phyloP scores from a whole-genome alignment of 1,284 basidiomycete species.

The Tilletia setariae region DNA sequence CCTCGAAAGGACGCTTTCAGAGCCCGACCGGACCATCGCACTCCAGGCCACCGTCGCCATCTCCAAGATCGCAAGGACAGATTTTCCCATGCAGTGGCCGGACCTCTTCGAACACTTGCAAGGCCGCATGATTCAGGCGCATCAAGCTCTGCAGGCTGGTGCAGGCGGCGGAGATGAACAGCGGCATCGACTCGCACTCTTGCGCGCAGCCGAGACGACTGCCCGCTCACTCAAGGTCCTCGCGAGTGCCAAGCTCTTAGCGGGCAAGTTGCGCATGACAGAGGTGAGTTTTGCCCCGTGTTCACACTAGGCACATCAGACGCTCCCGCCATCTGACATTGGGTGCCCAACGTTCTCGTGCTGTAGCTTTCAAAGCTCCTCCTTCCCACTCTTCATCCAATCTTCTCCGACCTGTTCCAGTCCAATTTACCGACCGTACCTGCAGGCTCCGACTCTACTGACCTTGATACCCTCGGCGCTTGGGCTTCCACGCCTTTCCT shows the following conservation, averaged over 20 bases:
- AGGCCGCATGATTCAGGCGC: slow-evolving; percentile 40
- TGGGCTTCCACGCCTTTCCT: slow-evolving; percentile 39
- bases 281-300: slow-evolving; percentile 34
- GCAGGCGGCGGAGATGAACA: slow-evolving; percentile 19
- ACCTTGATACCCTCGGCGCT: slow-evolving; percentile 25
- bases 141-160: slow-evolving; percentile 20
- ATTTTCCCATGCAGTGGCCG: slow-evolving; percentile 50
- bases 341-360: neutral
- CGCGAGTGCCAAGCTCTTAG: slow-evolving; percentile 42
- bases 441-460: slow-evolving; percentile 17
- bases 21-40: slow-evolving; percentile 43
- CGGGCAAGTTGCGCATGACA: slow-evolving; percentile 52
- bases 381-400: slow-evolving; percentile 44
- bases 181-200: slow-evolving; percentile 29
- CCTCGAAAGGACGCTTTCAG: slow-evolving; percentile 35
- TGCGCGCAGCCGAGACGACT: slow-evolving; percentile 44
- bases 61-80: slow-evolving; percentile 43
- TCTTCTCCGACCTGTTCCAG: slow-evolving; percentile 43
- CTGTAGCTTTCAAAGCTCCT: slow-evolving; percentile 26
- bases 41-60: slow-evolving; percentile 47
- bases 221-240: slow-evolving; percentile 49
- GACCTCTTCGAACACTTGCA: slow-evolving; percentile 40
- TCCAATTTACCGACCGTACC: slow-evolving; percentile 32
- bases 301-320: neutral
- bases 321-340: no score